Conservation (phyloP, 1,284 basidiomycete species). For the Fomitopsis palustris region DNA sequence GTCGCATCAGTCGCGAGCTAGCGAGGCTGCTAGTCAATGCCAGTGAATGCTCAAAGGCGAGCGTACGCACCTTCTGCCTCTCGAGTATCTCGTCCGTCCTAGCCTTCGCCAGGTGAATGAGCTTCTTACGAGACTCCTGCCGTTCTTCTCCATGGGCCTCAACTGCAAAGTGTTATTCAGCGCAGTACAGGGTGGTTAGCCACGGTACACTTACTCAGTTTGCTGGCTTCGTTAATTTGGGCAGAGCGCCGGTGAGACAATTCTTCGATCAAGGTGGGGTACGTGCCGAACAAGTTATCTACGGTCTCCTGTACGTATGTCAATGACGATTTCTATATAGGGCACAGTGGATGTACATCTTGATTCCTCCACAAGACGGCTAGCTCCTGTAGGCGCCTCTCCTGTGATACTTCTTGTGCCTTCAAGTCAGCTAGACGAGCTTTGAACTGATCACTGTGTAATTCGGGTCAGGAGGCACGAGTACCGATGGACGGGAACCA, state of each 20-base stretch:
- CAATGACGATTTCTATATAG: too few species aligned
- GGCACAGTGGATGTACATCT: constrained; percentile 17
- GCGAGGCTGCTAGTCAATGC: constrained; percentile 3
- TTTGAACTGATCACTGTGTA: constrained; percentile 25
- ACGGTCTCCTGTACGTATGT: constrained; percentile 30
- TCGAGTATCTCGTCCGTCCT: constrained; percentile 39
- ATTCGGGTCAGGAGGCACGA: neutral
- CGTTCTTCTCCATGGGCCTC: constrained; percentile 31
- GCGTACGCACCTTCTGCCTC: constrained; percentile 34
- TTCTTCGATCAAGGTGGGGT: constrained; percentile 32
- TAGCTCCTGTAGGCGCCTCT: constrained; percentile 20
- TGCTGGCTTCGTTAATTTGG: constrained; percentile 33
- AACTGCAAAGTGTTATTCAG: constrained; percentile 21
- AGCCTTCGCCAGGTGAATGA: constrained; percentile 34
- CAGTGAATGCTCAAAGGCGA: neutral
- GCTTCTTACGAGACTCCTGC: constrained; percentile 32
- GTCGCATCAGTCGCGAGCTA: constrained; percentile 40
- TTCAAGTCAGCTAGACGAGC: constrained; percentile 22
- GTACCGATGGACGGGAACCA: neutral
- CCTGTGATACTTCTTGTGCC: constrained; percentile 23
- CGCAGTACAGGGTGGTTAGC: neutral
- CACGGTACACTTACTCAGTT: constrained; percentile 29
- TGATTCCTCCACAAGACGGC: constrained; percentile 20
- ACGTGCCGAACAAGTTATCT: constrained; percentile 26
- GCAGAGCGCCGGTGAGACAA: constrained; percentile 32